A percentile compares a stretch with the other conserved stretches of the same genome.
phyloP scores from a whole-genome alignment of 2,329 filamentous ascomycete genomes.

The Scopulariopsis brevicaulis region DNA sequence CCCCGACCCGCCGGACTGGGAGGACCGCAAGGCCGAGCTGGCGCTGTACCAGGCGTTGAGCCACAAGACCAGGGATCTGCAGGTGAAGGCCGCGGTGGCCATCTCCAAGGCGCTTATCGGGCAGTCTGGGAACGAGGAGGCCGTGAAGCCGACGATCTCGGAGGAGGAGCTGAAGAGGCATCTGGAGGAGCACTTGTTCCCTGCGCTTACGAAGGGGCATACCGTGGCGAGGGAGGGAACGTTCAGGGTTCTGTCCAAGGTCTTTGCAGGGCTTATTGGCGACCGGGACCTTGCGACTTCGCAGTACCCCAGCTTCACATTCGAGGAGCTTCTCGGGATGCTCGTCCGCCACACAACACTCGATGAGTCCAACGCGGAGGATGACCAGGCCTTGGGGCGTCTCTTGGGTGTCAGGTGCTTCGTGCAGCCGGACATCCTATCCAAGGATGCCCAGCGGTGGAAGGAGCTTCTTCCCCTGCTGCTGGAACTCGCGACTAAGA shows the following conservation, averaged over 20 bases:
- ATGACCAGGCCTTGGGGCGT: slow-evolving; percentile 74
- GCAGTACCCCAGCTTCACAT: slow-evolving; percentile 41
- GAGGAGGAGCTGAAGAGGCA: slow-evolving; percentile 34
- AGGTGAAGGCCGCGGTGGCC: background rate
- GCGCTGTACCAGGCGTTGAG: slow-evolving; percentile 2
- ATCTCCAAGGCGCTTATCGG: slow-evolving; percentile 1
- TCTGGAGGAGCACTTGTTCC: slow-evolving; percentile 60
- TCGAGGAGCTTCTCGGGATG: slow-evolving; percentile 40
- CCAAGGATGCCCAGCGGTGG: slow-evolving; percentile 50
- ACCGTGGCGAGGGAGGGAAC: slow-evolving; percentile 85
- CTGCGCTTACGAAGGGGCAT: slow-evolving; percentile 82
- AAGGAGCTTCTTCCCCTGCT: slow-evolving; percentile 59
- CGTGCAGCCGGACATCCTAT: slow-evolving; percentile 64
- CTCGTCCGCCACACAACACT: slow-evolving; percentile 43
- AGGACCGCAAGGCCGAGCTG: slow-evolving; percentile 2
- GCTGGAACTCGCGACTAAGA: slow-evolving; percentile 64
- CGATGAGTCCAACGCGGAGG: slow-evolving; percentile 37
- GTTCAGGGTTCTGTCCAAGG: slow-evolving; percentile 75
- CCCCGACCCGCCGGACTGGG: slow-evolving; percentile 1
- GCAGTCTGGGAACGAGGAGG: background rate
- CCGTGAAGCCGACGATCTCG: background rate
- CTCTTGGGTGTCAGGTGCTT: slow-evolving; percentile 82
- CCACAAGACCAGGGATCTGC: slow-evolving; percentile 1
- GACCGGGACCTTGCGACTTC: slow-evolving; percentile 27
- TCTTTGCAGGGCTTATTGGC: slow-evolving; percentile 60